Evolutionary conservation across 805 yeast genomes (phyloP).

Genomic region (Candida berthetii): DNA sequence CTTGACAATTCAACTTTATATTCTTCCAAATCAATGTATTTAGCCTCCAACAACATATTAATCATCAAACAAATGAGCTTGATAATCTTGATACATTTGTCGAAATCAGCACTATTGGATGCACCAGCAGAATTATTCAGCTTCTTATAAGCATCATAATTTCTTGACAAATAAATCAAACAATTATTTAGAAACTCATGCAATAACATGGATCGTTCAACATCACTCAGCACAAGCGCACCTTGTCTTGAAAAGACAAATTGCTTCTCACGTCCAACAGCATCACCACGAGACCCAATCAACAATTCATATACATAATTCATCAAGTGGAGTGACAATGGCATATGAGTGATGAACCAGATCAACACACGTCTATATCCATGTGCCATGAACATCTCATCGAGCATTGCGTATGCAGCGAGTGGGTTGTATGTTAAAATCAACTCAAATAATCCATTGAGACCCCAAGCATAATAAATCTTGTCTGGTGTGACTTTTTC

Average conservation of each 20-base stretch:
- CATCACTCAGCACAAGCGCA: conserved; percentile 40
- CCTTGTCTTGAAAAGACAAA: conserved; percentile 54
- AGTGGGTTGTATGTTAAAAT: conserved; percentile 45
- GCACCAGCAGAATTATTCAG: conserved; percentile 13
- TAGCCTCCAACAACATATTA: conserved; percentile 39
- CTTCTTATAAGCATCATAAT: conserved; percentile 18
- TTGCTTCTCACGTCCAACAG: conserved; percentile 9
- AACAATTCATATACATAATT: background rate
- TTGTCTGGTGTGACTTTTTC: conserved; percentile 39
- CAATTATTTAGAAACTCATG: conserved; percentile 65
- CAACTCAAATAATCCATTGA: conserved; percentile 41
- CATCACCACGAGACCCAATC: conserved; percentile 1
- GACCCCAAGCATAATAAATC: conserved; percentile 40
- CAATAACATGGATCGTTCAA: conserved; percentile 60
- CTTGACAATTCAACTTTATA: conserved; percentile 55
- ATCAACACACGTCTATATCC: conserved; percentile 60
- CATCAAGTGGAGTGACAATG: conserved; percentile 28
- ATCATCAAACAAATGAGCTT: conserved; percentile 60
- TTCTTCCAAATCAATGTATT: conserved; percentile 41
- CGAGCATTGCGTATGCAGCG: conserved; percentile 50
- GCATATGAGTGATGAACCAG: conserved; percentile 63
- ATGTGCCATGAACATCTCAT: conserved; percentile 64
- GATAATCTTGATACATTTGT: conserved; percentile 33
- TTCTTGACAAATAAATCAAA: conserved; percentile 34
- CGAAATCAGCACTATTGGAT: conserved; percentile 13